These are phyloP conservation scores for Sclerotinia subarctica DNA, from an alignment of 2,329 filamentous ascomycete genomes.

Conservation along the genomic window DNA sequence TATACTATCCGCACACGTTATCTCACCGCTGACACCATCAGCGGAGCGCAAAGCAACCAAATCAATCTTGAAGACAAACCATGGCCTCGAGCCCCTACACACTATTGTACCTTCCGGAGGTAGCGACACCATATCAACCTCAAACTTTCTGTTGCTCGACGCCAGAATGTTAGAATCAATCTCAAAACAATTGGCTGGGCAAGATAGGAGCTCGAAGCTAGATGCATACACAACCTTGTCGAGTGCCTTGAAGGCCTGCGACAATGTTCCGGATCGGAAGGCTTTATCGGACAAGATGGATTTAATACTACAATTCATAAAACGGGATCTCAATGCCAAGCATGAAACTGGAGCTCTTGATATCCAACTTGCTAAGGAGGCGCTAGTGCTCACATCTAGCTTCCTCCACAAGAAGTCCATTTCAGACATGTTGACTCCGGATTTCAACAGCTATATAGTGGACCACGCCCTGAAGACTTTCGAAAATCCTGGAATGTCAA, in stretches of 20 bases:
- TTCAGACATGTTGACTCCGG: constrained; percentile 65
- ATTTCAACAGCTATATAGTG: constrained; percentile 76
- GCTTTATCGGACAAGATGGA: constrained; percentile 73
- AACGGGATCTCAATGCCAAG: constrained; percentile 70
- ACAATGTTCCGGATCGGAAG: constrained; percentile 72
- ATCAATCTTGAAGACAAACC: constrained; percentile 76
- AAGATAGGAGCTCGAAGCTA: constrained; percentile 67
- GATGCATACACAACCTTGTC: constrained; percentile 85
- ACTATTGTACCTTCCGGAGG: constrained; percentile 53
- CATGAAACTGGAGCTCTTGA: constrained; percentile 56
- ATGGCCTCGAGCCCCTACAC: constrained; percentile 34
- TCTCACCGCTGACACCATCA: constrained; percentile 32
- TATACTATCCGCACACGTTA: constrained; percentile 13
- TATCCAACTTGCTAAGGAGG: constrained; percentile 69
- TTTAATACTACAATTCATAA: constrained; percentile 76
- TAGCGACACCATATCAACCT: background rate
- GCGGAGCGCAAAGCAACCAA: constrained; percentile 55
- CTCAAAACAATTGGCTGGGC: constrained; percentile 73
- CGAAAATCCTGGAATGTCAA: constrained; percentile 65
- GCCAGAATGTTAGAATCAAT: constrained; percentile 81
- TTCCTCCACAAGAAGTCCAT: constrained; percentile 75
- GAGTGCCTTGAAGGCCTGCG: constrained; percentile 73
- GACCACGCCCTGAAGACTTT: constrained; percentile 76
- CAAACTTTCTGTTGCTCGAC: constrained; percentile 6
- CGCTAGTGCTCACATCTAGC: constrained; percentile 71